Evolutionary conservation across 257 asterid species (phyloP), one percentile per base, ranked within the genome.

Genomic region (Eucommia ulmoides): DNA sequence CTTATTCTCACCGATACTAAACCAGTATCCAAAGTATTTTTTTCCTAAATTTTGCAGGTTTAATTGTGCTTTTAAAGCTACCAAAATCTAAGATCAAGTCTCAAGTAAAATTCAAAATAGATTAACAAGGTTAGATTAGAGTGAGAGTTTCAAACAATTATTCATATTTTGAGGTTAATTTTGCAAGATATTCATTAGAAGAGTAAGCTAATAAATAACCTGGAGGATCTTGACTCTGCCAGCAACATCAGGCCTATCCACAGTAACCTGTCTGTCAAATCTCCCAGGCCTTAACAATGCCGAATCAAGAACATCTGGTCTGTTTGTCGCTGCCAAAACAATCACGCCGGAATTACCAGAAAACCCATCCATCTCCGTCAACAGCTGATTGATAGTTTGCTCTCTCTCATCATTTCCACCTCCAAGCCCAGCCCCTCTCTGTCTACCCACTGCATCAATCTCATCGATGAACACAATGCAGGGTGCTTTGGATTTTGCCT

Each of bases 221-320:
- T 42, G 48, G 19, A 42, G 48, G 48, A 42, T 42, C 19, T 42
- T 42, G 20, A 42, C 48, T 42, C 48, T 42, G 7, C 48, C 48
- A 16, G 48, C 48, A 42, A 42, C 19, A 42, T 42, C 48, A 42
- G 48, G 48, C 48, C 48, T 42, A 42, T 42, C 19, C 48, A 42
- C 48, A 15, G 48, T 42, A 9, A 42, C 48, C 48, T 42, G 48
- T n/a, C 48, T 42, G 19, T 42, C 48, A 29, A 29, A 29, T 29
- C 38, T 29, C 38, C 12, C 12, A 29, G 38, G 38, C 12, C 38
- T 29, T 12, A 29, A 29, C 38, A 29, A 5, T 3, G 19, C 4
- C 19, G n/a, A 21, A 42, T 16, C 20, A 42, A 42, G 20, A 18
- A 42, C 19, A 15, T 15, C 20, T 21, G 20, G 48, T 10, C 48